These are phyloP conservation scores for Stachybotrys echinatus DNA, from an alignment of 2,329 filamentous ascomycete genomes.

Conservation along the genomic window DNA sequence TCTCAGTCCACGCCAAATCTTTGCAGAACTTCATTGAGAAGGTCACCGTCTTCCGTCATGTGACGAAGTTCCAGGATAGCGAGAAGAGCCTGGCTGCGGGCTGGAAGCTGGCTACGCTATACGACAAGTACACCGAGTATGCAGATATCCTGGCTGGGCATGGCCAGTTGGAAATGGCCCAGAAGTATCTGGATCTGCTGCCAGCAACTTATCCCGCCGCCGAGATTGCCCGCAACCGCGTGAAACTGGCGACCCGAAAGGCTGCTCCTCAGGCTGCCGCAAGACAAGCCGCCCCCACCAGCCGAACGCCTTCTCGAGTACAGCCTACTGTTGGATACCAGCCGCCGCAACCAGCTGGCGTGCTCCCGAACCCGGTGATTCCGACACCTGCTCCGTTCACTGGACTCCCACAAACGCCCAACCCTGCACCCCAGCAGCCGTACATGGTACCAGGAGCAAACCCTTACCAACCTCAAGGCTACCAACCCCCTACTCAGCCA, in stretches of 20 bases:
- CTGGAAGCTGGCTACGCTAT: conserved; percentile 86
- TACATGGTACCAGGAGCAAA: conserved; percentile 31
- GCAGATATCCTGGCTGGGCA: conserved; percentile 90
- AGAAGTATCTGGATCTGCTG: conserved; percentile 86
- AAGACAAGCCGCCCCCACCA: conserved; percentile 17
- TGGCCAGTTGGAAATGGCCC: conserved; percentile 78
- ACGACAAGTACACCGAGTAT: conserved; percentile 95
- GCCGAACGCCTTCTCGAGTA: conserved; percentile 33
- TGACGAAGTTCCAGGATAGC: conserved; percentile 82
- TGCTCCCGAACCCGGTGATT: conserved; percentile 4
- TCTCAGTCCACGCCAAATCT: conserved; percentile 84
- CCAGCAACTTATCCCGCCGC: conserved; percentile 80
- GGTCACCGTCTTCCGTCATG: conserved; percentile 91
- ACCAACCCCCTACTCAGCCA: conserved; percentile 30
- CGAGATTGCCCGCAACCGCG: conserved; percentile 77
- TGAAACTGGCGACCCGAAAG: conserved; percentile 73
- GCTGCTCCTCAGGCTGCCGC: conserved; percentile 18
- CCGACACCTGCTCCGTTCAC: conserved; percentile 25
- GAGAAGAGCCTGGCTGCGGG: conserved; percentile 67
- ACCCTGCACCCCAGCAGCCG: conserved; percentile 22
- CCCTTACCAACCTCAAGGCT: conserved; percentile 24
- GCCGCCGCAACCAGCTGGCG: conserved; percentile 32
- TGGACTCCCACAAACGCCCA: conserved; percentile 14
- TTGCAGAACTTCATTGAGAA: conserved; percentile 97
- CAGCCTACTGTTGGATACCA: conserved; percentile 41